A percentile compares a stretch with the other conserved stretches of the same genome.
Conservation (phyloP, 2,329 filamentous ascomycete genomes). For the Colletotrichum sp. region DNA sequence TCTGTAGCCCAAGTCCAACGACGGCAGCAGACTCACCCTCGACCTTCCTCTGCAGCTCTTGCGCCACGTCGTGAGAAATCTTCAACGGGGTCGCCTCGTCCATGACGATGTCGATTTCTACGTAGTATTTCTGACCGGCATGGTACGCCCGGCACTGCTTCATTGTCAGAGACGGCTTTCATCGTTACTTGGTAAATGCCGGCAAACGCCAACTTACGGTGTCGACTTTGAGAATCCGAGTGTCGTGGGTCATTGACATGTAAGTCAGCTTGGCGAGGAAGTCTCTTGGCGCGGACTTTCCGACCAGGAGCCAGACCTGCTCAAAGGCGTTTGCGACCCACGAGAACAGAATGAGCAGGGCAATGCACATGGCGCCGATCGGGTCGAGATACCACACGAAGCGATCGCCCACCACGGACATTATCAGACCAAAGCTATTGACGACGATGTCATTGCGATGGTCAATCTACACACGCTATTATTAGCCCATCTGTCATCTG, state of each 20-base stretch:
- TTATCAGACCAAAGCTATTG: slow-evolving; percentile 59
- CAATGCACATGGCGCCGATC: slow-evolving; percentile 64
- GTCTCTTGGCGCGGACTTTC: slow-evolving; percentile 63
- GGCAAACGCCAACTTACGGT: slow-evolving; percentile 39
- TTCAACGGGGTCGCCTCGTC: slow-evolving; percentile 58
- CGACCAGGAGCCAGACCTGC: slow-evolving; percentile 66
- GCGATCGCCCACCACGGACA: slow-evolving; percentile 58
- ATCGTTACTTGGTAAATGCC: not conserved
- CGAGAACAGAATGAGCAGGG: slow-evolving; percentile 64
- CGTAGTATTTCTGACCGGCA: slow-evolving; percentile 65
- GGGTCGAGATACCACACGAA: slow-evolving; percentile 67
- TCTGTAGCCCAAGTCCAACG: not conserved
- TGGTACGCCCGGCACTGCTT: slow-evolving; percentile 61
- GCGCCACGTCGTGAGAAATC: slow-evolving; percentile 64
- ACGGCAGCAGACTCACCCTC: slow-evolving; percentile 45
- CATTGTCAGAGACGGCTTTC: not conserved
- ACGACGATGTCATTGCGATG: slow-evolving; percentile 63
- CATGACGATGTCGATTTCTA: slow-evolving; percentile 68
- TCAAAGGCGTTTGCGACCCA: slow-evolving; percentile 67
- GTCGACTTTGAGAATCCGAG: slow-evolving; percentile 61
- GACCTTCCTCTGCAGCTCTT: slow-evolving; percentile 64
- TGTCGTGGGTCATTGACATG: slow-evolving; percentile 58
- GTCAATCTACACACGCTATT: slow-evolving; percentile 42
- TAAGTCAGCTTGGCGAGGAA: slow-evolving; percentile 63
- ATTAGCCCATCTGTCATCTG: slow-evolving; percentile 1